Conservation (phyloP, 2,329 filamentous ascomycete genomes). For the Capronia americana region DNA sequence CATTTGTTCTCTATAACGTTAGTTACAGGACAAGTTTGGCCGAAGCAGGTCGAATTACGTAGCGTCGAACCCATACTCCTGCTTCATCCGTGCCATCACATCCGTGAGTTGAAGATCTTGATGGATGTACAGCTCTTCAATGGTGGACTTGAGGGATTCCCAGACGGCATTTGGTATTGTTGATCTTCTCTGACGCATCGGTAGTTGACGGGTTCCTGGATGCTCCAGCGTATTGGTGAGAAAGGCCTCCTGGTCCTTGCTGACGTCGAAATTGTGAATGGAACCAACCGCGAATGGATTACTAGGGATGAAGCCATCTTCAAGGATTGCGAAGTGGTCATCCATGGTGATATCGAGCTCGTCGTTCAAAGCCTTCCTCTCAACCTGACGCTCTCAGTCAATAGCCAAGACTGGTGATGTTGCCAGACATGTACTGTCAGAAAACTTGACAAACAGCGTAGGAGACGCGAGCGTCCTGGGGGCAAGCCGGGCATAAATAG, state of each 20-base stretch:
- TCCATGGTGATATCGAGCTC: neutral
- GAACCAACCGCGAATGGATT: neutral
- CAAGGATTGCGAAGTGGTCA: neutral
- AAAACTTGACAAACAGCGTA: neutral
- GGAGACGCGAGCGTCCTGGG: neutral
- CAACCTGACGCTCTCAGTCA: neutral
- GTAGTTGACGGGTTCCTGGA: neutral
- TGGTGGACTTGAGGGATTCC: neutral
- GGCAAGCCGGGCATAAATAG: neutral
- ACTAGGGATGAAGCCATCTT: neutral
- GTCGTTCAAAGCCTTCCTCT: neutral
- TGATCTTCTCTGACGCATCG: neutral
- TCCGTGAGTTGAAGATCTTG: slow-evolving; percentile 7
- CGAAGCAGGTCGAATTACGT: neutral
- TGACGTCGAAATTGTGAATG: neutral
- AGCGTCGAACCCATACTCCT: slow-evolving; percentile 12
- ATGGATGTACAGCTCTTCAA: slow-evolving; percentile 12
- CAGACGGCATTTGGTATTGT: neutral
- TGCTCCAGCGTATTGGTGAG: neutral
- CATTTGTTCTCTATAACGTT: slow-evolving; percentile 12
- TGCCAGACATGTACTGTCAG: neutral
- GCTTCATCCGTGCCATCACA: slow-evolving; percentile 8
- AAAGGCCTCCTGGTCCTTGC: neutral
- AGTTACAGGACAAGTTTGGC: neutral
- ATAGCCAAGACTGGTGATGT: neutral